These are phyloP conservation scores for Erysimum cheiranthoides DNA, from an alignment of 345 rosid genomes.

Conservation along the genomic window DNA sequence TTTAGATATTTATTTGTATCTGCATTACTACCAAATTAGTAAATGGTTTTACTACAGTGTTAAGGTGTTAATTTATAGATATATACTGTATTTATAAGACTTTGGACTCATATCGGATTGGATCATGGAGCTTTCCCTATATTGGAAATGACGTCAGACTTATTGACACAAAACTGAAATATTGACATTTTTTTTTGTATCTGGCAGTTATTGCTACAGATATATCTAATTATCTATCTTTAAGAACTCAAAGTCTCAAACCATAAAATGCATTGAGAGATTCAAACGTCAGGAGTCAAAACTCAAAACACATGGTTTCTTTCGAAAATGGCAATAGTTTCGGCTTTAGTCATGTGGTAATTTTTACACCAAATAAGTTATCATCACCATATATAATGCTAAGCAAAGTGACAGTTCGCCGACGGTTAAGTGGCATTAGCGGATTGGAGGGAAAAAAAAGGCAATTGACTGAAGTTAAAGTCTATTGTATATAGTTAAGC, in stretches of 20 bases:
- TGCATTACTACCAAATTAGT: neutral
- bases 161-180: slow-evolving; percentile 1
- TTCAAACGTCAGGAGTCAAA: slow-evolving; percentile 7
- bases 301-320: slow-evolving; percentile 16
- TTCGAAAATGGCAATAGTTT: slow-evolving; percentile 8
- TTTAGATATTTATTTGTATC: neutral
- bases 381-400: slow-evolving; percentile 7
- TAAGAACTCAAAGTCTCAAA: neutral
- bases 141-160: neutral
- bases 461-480: neutral
- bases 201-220: neutral
- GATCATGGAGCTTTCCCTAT: slow-evolving; percentile 8
- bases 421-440: neutral
- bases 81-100: neutral
- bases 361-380: neutral
- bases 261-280: slow-evolving; percentile 11
- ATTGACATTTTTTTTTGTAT: slow-evolving; percentile 18
- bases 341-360: slow-evolving; percentile 35
- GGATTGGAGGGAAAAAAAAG: neutral
- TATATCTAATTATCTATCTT: neutral
- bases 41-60: neutral
- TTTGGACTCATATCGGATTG: neutral
- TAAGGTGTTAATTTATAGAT: neutral
- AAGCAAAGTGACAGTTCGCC: slow-evolving; percentile 6
- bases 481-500: neutral